A percentile compares a stretch with the other conserved stretches of the same genome.
Evolutionary conservation across 1,139 yeast species (phyloP).

Genomic region (Diutina scorzettiae): DNA sequence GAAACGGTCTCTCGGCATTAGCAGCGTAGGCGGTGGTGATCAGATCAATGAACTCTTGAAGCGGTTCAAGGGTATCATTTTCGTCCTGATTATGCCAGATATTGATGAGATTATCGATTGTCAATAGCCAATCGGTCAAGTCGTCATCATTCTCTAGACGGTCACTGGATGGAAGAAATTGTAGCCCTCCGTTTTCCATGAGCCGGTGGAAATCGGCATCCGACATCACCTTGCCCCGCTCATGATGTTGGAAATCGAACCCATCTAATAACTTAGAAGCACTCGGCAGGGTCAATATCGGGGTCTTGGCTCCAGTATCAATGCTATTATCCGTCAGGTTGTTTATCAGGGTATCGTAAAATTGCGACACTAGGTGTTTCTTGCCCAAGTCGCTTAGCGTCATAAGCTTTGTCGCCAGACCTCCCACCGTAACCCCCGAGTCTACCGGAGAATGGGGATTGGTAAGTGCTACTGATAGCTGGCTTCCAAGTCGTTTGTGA

Average conservation of each 20-base stretch:
- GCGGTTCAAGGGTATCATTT: neutral
- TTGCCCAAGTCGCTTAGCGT: neutral
- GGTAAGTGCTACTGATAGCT: neutral
- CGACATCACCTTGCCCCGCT: neutral
- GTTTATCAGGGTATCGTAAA: slow-evolving; percentile 5
- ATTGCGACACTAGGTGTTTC: slow-evolving; percentile 1
- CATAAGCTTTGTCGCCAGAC: neutral
- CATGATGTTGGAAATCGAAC: neutral
- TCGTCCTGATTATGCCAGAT: neutral
- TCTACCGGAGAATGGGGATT: neutral
- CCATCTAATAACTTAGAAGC: slow-evolving; percentile 1
- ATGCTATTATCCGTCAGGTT: neutral
- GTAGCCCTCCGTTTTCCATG: neutral
- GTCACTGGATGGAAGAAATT: neutral
- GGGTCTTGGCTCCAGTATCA: neutral
- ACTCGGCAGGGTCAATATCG: neutral
- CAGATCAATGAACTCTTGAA: slow-evolving; percentile 4
- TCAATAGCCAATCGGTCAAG: neutral
- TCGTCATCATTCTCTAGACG: slow-evolving; percentile 4
- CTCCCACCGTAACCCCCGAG: neutral
- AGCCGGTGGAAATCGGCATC: slow-evolving; percentile 1
- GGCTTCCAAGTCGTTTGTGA: neutral
- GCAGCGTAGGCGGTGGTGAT: slow-evolving; percentile 3
- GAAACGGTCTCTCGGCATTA: slow-evolving; percentile 3
- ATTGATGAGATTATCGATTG: neutral